Base-by-base conservation (phyloP, 2,329 filamentous ascomycete species). In the Geosmithia morbida region DNA sequence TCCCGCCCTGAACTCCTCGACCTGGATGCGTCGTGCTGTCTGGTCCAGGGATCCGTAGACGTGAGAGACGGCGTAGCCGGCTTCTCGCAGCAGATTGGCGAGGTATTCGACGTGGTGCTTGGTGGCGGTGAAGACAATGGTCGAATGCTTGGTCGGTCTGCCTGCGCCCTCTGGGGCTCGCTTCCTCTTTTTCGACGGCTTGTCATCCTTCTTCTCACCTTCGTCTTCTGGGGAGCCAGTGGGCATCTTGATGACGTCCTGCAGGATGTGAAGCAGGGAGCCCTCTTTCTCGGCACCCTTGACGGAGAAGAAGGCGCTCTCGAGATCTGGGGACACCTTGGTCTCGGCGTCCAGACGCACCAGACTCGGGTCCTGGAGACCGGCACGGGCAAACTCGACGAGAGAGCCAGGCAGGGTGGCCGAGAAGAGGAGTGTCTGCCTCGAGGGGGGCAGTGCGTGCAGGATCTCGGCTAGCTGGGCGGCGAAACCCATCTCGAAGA, bases 401-500 rank as follows among this genome's bases (percentile, higher is more conserved):
- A 98, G 71, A 0, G 88, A 94, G 48, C 90, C 90, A 1, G 92
- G 92, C 18, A 98, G 71, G 0, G 92, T 98, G 0, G 92, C 92
- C 33, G 92, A 98, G 64, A 98, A 98, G 2, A 98, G 72, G 7
- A 97, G 69, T 2, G 89, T 98, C 61, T 98, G 92, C 49, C 94
- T 77, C 20, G 82, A 85, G 0, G 78, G 70, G 1, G 94, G 92
- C 16, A 98, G 69, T 0, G 88, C 85, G 59, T 95, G 81, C 46
- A 98, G 69, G 70, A 97, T 97, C 61, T 98, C 92, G 1, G 85
- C 84, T 55, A 98, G 70, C 59, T 98, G 92, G 3, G 86, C 81
- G 4, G 89, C 88, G 61, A 98, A 98, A 56, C 92, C 94, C 90
- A 98, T 96, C 61, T 98, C 92, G 64, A 98, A 98, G 18, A 98